Percentiles rank a stretch among this genome's conserved stretches.
Conservation (phyloP, 1,284 basidiomycete species). For the Jaminaea rosea region DNA sequence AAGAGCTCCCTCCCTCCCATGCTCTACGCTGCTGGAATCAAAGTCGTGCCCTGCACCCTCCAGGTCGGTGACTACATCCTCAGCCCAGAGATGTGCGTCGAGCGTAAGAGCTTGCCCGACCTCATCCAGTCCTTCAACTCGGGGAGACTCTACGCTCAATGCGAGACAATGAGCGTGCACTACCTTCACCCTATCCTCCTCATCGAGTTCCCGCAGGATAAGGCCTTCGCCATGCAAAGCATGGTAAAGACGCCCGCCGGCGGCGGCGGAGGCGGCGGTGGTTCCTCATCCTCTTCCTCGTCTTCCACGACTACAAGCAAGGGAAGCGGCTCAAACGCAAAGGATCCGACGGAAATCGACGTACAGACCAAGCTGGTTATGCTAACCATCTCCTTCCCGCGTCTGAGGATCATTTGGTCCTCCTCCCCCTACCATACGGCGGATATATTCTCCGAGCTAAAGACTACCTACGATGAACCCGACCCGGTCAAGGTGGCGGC, state of each 20-base stretch:
- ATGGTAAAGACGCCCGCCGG: neutral
- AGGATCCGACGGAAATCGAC: slow-evolving; percentile 46
- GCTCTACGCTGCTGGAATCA: slow-evolving; percentile 70
- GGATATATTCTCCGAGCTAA: slow-evolving; percentile 86
- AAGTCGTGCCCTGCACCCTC: slow-evolving; percentile 79
- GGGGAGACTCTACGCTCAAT: slow-evolving; percentile 90
- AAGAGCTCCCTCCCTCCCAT: slow-evolving; percentile 83
- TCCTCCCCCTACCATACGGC: slow-evolving; percentile 86
- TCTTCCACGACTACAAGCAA: neutral
- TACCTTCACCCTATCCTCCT: slow-evolving; percentile 88
- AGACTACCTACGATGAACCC: slow-evolving; percentile 72
- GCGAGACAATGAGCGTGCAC: slow-evolving; percentile 90
- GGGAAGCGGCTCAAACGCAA: slow-evolving; percentile 32
- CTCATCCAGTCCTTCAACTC: slow-evolving; percentile 83
- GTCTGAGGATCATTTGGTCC: slow-evolving; percentile 90
- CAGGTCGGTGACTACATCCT: slow-evolving; percentile 94
- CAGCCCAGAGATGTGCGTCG: slow-evolving; percentile 88
- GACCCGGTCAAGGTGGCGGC: slow-evolving; percentile 70
- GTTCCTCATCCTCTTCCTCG: too few species aligned
- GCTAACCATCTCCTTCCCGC: slow-evolving; percentile 78
- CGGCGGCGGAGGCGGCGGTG: neutral
- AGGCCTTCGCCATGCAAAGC: slow-evolving; percentile 57
- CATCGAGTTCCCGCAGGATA: slow-evolving; percentile 98
- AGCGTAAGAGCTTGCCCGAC: slow-evolving; percentile 88
- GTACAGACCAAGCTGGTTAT: slow-evolving; percentile 85